Percentiles rank a stretch among this genome's conserved stretches.
These are phyloP conservation scores for Fusarium piperis DNA, from an alignment of 2,329 filamentous ascomycete genomes.

Conservation along the genomic window DNA sequence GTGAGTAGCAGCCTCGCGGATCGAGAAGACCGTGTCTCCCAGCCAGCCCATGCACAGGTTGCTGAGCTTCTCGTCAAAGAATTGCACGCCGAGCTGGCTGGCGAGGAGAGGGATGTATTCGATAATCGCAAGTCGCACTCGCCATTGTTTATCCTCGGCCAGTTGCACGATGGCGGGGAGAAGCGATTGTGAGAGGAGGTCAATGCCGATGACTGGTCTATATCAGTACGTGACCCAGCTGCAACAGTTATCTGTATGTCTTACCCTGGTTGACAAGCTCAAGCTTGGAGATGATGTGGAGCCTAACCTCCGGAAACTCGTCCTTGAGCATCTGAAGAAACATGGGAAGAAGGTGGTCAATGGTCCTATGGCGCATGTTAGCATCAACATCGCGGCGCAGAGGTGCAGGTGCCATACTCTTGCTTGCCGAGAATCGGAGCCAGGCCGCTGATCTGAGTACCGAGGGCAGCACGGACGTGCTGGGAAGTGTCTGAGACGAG, in stretches of 20 bases:
- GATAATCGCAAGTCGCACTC: slow-evolving; percentile 96
- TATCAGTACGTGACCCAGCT: slow-evolving; percentile 28
- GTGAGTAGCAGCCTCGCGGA: slow-evolving; percentile 94
- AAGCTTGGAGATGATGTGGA: slow-evolving; percentile 99
- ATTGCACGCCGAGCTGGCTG: slow-evolving; percentile 93
- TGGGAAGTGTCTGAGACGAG: slow-evolving; percentile 96
- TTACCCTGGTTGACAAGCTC: slow-evolving; percentile 96
- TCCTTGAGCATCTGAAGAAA: slow-evolving; percentile 99
- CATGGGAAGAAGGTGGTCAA: slow-evolving; percentile 96
- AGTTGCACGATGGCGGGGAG: slow-evolving; percentile 97
- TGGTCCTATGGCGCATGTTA: slow-evolving; percentile 71
- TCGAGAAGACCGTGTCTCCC: slow-evolving; percentile 98
- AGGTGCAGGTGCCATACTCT: slow-evolving; percentile 70
- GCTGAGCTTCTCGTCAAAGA: slow-evolving; percentile 98
- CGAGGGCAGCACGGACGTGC: slow-evolving; percentile 93
- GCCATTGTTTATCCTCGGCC: slow-evolving; percentile 99
- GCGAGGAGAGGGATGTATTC: slow-evolving; percentile 98
- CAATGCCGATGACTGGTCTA: slow-evolving; percentile 90
- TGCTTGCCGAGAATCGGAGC: slow-evolving; percentile 98
- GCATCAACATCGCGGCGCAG: not conserved
- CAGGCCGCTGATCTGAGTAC: slow-evolving; percentile 95
- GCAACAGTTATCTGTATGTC: slow-evolving; percentile 29
- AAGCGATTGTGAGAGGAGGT: slow-evolving; percentile 93
- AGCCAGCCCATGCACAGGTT: slow-evolving; percentile 98
- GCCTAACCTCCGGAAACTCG: slow-evolving; percentile 95